Evolutionary conservation across 768 basidiomycete genomes (phyloP).

Genomic region (Epithele typhae): DNA sequence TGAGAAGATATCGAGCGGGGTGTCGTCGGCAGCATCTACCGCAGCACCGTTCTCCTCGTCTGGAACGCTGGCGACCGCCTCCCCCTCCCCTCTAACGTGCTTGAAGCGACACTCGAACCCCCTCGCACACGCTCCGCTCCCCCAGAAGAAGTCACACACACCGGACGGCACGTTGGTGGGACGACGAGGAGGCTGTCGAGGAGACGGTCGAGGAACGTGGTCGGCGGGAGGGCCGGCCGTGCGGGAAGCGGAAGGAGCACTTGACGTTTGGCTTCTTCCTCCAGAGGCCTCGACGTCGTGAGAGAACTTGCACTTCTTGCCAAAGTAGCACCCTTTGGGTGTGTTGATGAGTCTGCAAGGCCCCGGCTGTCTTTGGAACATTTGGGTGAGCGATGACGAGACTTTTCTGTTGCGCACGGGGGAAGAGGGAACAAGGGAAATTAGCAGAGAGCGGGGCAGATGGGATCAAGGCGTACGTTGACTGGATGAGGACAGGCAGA

Average conservation of each 20-base stretch:
- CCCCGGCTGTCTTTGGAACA: conserved; percentile 3
- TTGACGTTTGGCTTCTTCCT: too few relatives aligned
- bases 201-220: background rate
- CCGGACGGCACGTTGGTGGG: background rate
- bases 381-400: background rate
- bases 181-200: background rate
- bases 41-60: background rate
- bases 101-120: conserved; percentile 24
- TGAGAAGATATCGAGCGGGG: conserved; percentile 3
- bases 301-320: conserved; percentile 10
- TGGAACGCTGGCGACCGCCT: background rate
- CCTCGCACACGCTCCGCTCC: conserved; percentile 22
- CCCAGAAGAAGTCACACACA: conserved; percentile 26
- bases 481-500: too few relatives aligned
- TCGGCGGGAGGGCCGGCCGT: background rate
- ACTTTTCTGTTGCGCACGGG: too few relatives aligned
- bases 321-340: conserved; percentile 5
- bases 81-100: conserved; percentile 13
- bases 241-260: too few relatives aligned
- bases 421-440: too few relatives aligned
- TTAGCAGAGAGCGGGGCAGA: too few relatives aligned
- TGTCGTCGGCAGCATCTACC: background rate
- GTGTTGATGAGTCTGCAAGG: conserved; percentile 1
- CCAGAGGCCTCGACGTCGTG: too few relatives aligned
- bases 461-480: too few relatives aligned